These are phyloP conservation scores for Plectosphaerella sp. DNA, from an alignment of 2,329 filamentous ascomycete genomes.

Conservation along the genomic window DNA sequence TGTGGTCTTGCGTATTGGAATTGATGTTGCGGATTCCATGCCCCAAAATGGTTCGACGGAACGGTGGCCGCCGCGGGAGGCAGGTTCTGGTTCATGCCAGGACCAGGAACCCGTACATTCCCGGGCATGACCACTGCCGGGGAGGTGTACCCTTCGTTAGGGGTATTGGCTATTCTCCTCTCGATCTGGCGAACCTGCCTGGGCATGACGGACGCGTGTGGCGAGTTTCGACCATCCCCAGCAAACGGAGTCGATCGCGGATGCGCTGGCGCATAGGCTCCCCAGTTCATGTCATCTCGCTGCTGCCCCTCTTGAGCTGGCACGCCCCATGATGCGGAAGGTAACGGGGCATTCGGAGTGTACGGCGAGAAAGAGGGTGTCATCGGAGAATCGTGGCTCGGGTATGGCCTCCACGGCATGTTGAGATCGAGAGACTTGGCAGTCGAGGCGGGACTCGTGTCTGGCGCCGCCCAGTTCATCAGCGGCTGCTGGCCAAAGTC, in stretches of 20 bases:
- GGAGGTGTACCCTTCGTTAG: background rate
- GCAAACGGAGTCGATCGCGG: constrained; percentile 45
- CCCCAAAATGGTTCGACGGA: constrained; percentile 30
- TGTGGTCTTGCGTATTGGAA: constrained; percentile 33
- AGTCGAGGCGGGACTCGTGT: constrained; percentile 30
- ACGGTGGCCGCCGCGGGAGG: constrained; percentile 7
- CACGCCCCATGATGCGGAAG: constrained; percentile 35
- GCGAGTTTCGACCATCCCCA: constrained; percentile 32
- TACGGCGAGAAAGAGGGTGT: constrained; percentile 47
- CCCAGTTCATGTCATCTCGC: constrained; percentile 42
- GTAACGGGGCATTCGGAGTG: constrained; percentile 30
- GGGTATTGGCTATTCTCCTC: background rate
- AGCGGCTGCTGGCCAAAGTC: constrained; percentile 33
- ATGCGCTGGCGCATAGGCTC: constrained; percentile 32
- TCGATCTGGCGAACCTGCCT: constrained; percentile 22
- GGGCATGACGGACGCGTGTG: constrained; percentile 35
- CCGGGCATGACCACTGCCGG: background rate
- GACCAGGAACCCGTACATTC: background rate
- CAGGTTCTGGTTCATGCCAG: background rate
- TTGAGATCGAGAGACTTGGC: constrained; percentile 38
- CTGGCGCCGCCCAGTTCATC: constrained; percentile 40
- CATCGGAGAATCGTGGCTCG: constrained; percentile 42
- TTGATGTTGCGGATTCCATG: constrained; percentile 36
- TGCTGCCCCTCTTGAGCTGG: constrained; percentile 30
- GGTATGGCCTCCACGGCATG: constrained; percentile 43